These are phyloP conservation scores for Clavispora fructus DNA, from an alignment of 805 yeast genomes.

Conservation along the genomic window DNA sequence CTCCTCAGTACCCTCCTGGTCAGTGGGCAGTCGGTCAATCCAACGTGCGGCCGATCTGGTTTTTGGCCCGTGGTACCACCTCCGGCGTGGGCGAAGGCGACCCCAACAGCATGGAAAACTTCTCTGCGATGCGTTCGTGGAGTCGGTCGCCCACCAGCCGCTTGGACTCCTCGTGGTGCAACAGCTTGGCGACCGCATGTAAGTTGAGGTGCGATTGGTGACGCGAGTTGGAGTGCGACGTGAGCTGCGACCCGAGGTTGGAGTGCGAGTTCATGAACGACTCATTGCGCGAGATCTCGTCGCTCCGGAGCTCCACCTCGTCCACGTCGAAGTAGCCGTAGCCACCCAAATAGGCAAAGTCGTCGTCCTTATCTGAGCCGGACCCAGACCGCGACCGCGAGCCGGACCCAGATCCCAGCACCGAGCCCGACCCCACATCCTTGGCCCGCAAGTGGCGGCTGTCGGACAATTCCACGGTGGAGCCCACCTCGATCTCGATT, in stretches of 20 bases:
- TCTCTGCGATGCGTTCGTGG: neutral
- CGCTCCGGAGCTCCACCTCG: slow-evolving; percentile 54
- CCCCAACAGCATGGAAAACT: neutral
- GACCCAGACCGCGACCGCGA: neutral
- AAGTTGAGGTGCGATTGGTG: slow-evolving; percentile 29
- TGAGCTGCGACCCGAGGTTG: slow-evolving; percentile 17
- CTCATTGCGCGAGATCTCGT: slow-evolving; percentile 22
- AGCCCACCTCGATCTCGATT: slow-evolving; percentile 15
- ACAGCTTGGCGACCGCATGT: slow-evolving; percentile 4
- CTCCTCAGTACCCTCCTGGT: too few species aligned
- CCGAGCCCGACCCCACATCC: neutral
- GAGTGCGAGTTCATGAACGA: slow-evolving; percentile 25
- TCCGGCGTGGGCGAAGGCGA: neutral
- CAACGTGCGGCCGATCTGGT: slow-evolving; percentile 16
- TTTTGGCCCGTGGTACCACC: slow-evolving; percentile 11
- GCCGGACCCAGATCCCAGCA: neutral
- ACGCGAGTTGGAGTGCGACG: slow-evolving; percentile 21
- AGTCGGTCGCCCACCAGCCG: neutral
- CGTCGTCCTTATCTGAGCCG: slow-evolving; percentile 16
- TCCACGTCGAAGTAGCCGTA: slow-evolving; percentile 82
- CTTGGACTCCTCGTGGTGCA: slow-evolving; percentile 1
- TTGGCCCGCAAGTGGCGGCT: neutral
- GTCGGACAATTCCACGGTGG: neutral
- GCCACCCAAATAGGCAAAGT: slow-evolving; percentile 59
- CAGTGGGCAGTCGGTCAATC: neutral